Evolutionary conservation across 208 protist species (phyloP), one percentile per base, ranked within the genome.

Genomic region (Strigomonas galati): DNA sequence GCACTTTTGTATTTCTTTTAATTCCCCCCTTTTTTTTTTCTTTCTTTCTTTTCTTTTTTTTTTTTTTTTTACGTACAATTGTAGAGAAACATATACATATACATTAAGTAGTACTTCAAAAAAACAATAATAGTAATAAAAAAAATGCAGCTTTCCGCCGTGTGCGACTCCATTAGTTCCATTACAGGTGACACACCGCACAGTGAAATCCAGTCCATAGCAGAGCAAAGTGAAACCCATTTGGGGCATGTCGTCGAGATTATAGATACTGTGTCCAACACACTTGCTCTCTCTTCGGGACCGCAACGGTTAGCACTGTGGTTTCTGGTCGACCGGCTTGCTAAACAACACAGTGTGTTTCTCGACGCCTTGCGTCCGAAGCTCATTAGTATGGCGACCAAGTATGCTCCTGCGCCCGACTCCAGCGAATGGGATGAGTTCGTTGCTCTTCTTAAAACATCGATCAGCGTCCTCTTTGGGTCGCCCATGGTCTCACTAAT

Each of bases 251-350:
- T 81, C 19, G 69, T 55, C n/a, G 84, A 82, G 12, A 79, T 96
- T 19, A 69, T 94, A 6, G 91, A 96, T 35, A 74, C 86, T 0
- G 66, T 92, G 3, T 87, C 92, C 48, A 93, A 91, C 59, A 68
- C 82, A 1, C 69, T 96, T 10, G 75, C 78, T 26, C 80, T 78
- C 21, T 77, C 87, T 1, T 62, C 78, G 0, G 80, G 72, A 0
- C 30, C 44, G 0, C 79, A 90, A 65, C 74, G 79, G 19, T 72
- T 96, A 27, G 71, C 81, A 54, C 69, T 94, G 62, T 96, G 91
- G 91, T 78, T 87, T 55, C 82, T 96, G n/a, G 74, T 96, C 23
- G 91, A 96, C 62, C 73, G 80, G 2, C 77, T 96, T 4, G 84
- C 82, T 0, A 96, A 96, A 72, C 87, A 94, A 62, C 87, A 94